Evolutionary conservation across 2,329 filamentous ascomycete genomes (phyloP), one percentile per base, ranked within the genome.

Genomic region (Mariannaea elegans): DNA sequence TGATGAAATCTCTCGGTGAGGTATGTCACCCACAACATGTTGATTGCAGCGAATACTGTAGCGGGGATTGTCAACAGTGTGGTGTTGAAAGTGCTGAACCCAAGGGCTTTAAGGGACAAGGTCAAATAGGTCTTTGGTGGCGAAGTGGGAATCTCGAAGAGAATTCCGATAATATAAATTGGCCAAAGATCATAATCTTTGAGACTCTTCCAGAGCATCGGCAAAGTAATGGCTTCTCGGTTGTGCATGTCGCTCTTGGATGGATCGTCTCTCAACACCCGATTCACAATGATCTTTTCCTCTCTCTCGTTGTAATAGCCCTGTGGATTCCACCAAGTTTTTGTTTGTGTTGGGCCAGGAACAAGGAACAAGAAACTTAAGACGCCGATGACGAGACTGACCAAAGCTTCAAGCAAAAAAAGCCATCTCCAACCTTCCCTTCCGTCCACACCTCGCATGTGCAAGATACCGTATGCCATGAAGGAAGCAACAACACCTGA

Each of bases 291-390:
- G 45, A 87, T 87, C 62, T 79, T 80, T 61, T 87, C 83, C 61
- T 87, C 85, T 2, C 78, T 77, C 51, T 85, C 81, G 2, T 71
- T 82, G 71, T 86, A 88, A 80, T 83, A 87, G 1, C 84, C 84
- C 8, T 81, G 78, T 3, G 81, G 80, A 7, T 48, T 48, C 44
- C 44, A 56, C 44, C 52, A 56, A 2, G 44, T 48, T 27, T 34
- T 42, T 2, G 55, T 58, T n/a, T 58, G 55, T 23, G 55, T 58
- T 1, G 55, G 55, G 12, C 55, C 55, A 34, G 55, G 55, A 7
- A 53, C 31, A 14, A 58, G 49, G 12, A 49, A 55, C 3, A 59
- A 27, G 8, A 49, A 55, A 27, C 44, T 49, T 38, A 49, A 16
- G 2, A 29, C 55, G 2, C 64, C 65, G 23, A 68, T 59, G 2